These are phyloP conservation scores for Lumnitzera littorea DNA, from an alignment of 345 rosid genomes.

Conservation along the genomic window DNA sequence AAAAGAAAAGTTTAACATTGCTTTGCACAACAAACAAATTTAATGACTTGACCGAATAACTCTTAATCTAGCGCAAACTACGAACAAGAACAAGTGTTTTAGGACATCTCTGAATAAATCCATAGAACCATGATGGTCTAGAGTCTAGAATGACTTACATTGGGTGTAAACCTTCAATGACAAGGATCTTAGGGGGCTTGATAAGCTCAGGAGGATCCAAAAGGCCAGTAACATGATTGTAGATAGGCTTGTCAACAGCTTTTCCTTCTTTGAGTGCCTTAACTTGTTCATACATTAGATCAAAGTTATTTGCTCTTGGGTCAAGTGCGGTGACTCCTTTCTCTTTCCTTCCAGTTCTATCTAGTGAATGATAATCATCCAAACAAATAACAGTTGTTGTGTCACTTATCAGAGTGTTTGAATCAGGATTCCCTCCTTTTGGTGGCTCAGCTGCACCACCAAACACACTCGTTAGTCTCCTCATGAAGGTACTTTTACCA, in stretches of 20 bases:
- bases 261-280: slow-evolving; percentile 76
- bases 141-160: slow-evolving; percentile 46
- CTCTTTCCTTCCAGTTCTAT: slow-evolving; percentile 80
- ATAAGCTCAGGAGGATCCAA: slow-evolving; percentile 89
- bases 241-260: slow-evolving; percentile 83
- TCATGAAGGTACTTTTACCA: slow-evolving; percentile 90
- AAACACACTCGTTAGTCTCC: slow-evolving; percentile 85
- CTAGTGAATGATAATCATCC: slow-evolving; percentile 89
- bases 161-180: slow-evolving; percentile 97
- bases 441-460: slow-evolving; percentile 98
- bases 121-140: neutral
- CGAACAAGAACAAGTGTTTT: too few relatives aligned
- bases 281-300: slow-evolving; percentile 94
- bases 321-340: slow-evolving; percentile 93
- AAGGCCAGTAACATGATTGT: slow-evolving; percentile 88
- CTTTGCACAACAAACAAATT: too few relatives aligned
- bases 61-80: too few relatives aligned
- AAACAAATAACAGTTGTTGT: slow-evolving; percentile 87
- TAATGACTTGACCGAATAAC: too few relatives aligned
- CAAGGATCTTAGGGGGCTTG: slow-evolving; percentile 92
- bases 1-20: too few relatives aligned
- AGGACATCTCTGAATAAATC: too few relatives aligned
- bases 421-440: slow-evolving; percentile 91
- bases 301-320: slow-evolving; percentile 85
- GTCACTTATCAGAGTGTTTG: slow-evolving; percentile 90